Evolutionary conservation across 768 basidiomycete species (phyloP), one percentile per base, ranked within the genome.

Genomic region (Cyclocybe cylindracea): DNA sequence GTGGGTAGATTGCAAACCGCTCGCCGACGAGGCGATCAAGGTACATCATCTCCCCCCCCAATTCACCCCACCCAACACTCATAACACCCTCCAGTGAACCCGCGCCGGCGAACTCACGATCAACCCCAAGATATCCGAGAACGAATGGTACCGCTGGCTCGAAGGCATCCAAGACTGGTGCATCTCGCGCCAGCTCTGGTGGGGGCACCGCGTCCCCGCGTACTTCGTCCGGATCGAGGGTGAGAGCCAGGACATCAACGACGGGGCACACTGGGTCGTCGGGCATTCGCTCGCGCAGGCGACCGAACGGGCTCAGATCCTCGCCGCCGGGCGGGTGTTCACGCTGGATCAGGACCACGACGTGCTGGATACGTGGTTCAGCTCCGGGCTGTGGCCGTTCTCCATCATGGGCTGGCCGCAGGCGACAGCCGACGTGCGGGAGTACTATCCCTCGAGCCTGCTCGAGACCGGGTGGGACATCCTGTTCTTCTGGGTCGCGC

Each of bases 401-500:
- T 95, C 94, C 2, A 98, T 93, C 64, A 80, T 94, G 79, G 97
- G 96, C 24, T 98, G 97, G 97, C 97, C 97, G 0, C 80, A 94
- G 40, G 56, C 93, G 91, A 94, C 93, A 0, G 55, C 72, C 4
- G 96, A 98, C 65, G 60, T 92, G 38, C 68, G 85, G 57, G 74
- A 77, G 31, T 98, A 91, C 75, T 99, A 95, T 69, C 97, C 97
- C 0, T 73, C 91, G 2, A 82, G 86, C n/a, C 60, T 98, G 39
- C 83, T 98, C 31, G 97, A 98, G 73, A 99, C 97, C 0, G 97
- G 97, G 41, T 98, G 97, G 96, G 97, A 98, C 57, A 98, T 98
- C 62, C 70, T 99, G n/a, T 95, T 95, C 80, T 98, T 98, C 83
- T 99, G 97, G 97, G 96, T 98, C 6, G 95, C 97, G 11, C 89